A percentile compares a stretch with the other conserved stretches of the same genome.
Conservation (phyloP, 116 monocot genomes). For the Papilionanthe hybrid region DNA sequence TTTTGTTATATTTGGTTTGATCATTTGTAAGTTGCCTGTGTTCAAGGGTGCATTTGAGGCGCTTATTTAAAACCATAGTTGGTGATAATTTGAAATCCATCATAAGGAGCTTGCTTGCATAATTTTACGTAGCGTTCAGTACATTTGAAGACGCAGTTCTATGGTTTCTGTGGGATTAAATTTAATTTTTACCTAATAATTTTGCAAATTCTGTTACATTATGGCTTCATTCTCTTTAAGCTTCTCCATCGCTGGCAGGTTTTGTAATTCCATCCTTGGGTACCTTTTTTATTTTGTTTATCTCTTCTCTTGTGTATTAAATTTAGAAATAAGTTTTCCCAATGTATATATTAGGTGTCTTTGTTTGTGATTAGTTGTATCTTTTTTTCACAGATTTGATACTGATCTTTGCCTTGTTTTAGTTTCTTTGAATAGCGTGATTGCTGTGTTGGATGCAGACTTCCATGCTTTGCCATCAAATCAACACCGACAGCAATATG, state of each 20-base stretch:
- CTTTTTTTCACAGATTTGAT: slow-evolving; percentile 7
- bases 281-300: neutral
- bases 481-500: slow-evolving; percentile 88
- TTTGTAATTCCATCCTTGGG: neutral
- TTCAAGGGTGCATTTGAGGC: neutral
- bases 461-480: slow-evolving; percentile 88
- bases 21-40: neutral
- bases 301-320: neutral
- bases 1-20: neutral
- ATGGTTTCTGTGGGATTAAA: neutral
- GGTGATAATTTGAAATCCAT: neutral
- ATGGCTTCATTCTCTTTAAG: neutral
- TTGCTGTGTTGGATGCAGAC: slow-evolving; percentile 96
- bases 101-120: neutral
- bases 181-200: neutral
- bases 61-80: neutral
- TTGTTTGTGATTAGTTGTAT: neutral
- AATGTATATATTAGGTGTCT: neutral
- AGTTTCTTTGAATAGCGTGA: slow-evolving; percentile 95
- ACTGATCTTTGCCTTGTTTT: slow-evolving; percentile 22
- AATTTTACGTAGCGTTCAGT: neutral
- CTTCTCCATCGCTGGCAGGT: neutral
- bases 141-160: neutral
- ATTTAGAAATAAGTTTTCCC: neutral
- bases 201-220: neutral